phyloP scores from a whole-genome alignment of 2,329 filamentous ascomycete species.

The Acarospora socialis region DNA sequence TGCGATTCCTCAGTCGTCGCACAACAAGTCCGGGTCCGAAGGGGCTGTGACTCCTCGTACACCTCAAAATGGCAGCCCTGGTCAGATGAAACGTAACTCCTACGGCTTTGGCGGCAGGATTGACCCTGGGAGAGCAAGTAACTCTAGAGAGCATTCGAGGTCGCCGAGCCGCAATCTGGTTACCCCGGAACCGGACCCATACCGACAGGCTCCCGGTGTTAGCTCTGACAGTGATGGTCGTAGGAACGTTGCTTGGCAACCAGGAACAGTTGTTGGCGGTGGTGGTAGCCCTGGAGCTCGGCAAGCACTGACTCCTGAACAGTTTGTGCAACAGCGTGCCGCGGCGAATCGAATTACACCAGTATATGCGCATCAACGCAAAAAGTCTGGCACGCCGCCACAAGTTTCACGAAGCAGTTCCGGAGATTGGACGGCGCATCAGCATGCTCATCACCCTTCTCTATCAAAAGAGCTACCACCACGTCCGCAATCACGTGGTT shows the following conservation, averaged over 20 bases:
- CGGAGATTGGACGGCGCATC: constrained; percentile 24
- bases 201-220: constrained; percentile 23
- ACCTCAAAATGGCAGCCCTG: constrained; percentile 9
- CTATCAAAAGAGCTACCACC: constrained; percentile 26
- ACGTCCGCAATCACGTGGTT: constrained; percentile 41
- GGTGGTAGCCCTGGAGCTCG: constrained; percentile 34
- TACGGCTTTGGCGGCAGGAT: constrained; percentile 14
- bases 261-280: constrained; percentile 38
- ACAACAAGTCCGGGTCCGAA: constrained; percentile 14
- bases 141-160: constrained; percentile 24
- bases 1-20: constrained; percentile 29
- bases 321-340: constrained; percentile 67
- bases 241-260: constrained; percentile 66
- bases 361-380: constrained; percentile 46
- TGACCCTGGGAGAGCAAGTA: constrained; percentile 7
- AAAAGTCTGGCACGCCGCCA: constrained; percentile 38
- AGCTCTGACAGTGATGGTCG: constrained; percentile 41
- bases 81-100: constrained; percentile 17
- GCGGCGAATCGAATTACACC: constrained; percentile 38
- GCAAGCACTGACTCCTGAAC: constrained; percentile 55
- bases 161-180: constrained; percentile 29
- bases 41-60: constrained; percentile 7
- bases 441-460: constrained; percentile 20
- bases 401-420: constrained; percentile 25
- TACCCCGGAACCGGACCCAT: constrained; percentile 23